Evolutionary conservation across 2,329 filamentous ascomycete genomes (phyloP), one percentile per base, ranked within the genome.

Genomic region (Neonectria ditissima): DNA sequence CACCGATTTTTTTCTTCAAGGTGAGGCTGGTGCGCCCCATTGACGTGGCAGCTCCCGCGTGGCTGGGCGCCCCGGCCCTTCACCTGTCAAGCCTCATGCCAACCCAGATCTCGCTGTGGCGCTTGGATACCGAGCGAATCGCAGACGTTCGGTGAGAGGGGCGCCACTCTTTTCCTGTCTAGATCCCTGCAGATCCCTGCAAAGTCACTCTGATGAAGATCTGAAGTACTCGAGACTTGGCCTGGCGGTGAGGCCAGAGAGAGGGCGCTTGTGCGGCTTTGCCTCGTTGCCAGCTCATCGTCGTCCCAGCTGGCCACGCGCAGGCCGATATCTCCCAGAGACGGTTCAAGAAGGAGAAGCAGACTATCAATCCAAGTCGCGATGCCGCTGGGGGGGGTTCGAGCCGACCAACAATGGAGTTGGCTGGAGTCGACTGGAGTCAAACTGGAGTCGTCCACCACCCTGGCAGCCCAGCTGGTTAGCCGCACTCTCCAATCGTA

Each of bases 11-110:
- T 65, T 58, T 43, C 59, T 26, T 47, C 59, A 68, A 68, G 55
- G 67, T 79, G 78, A 80, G 80, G 79, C 79, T 81, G 74, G 78
- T 67, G 71, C 34, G 34, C 26, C 62, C 54, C 55, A 59, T 70
- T 80, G 80, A 82, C 81, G 81, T 83, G 81, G 80, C 81, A 80
- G 65, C 60, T 71, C 63, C 69, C 69, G 66, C 74, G 74, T 76
- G 74, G 76, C 76, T 76, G 74, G 67, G 66, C 65, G 66, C 63
- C 65, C 67, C 71, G 67, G 59, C 58, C 39, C 37, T 41, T 63
- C 57, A 61, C 54, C 57, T 63, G 63, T 65, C 56, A 70, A 71
- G 65, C 56, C 61, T 69, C 43, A 58, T 48, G 56, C 55, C 61
- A 62, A 52, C 53, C 48, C 59, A 59, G 53, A 55, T 60, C 53